Evolutionary conservation across 352 stramenopile genomes (phyloP).

Genomic region (Phytophthora cryptogea): DNA sequence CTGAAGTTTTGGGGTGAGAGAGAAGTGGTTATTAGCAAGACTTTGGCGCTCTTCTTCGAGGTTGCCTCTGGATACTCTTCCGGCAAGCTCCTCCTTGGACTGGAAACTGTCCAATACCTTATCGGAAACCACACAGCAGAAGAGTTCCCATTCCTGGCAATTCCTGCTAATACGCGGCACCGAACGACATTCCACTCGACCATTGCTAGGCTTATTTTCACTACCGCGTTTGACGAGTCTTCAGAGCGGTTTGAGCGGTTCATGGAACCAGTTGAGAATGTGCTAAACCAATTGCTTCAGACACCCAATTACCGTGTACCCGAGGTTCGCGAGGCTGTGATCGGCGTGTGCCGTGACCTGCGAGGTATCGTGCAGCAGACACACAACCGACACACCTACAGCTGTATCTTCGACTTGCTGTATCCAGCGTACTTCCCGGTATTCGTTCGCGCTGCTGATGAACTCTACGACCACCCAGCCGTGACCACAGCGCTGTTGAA

Average conservation of each 20-base stretch:
- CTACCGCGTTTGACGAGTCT: slow-evolving; percentile 93
- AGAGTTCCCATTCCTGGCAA: slow-evolving; percentile 96
- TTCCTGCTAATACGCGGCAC: slow-evolving; percentile 94
- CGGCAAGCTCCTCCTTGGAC: slow-evolving; percentile 96
- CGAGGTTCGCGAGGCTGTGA: slow-evolving; percentile 90
- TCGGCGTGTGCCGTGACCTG: slow-evolving; percentile 97
- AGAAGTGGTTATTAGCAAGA: slow-evolving; percentile 96
- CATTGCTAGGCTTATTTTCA: slow-evolving; percentile 96
- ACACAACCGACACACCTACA: slow-evolving; percentile 97
- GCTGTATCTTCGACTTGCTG: slow-evolving; percentile 97
- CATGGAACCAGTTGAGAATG: slow-evolving; percentile 92
- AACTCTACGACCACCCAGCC: slow-evolving; percentile 93
- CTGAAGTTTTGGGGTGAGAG: slow-evolving; percentile 98
- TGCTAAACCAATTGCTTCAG: slow-evolving; percentile 82
- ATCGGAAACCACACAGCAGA: slow-evolving; percentile 96
- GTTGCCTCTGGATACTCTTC: slow-evolving; percentile 97
- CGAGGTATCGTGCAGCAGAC: slow-evolving; percentile 95
- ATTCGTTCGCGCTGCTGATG: slow-evolving; percentile 93
- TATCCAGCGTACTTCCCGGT: slow-evolving; percentile 97
- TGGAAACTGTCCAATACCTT: slow-evolving; percentile 98
- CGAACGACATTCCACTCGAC: slow-evolving; percentile 98
- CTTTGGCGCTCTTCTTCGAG: slow-evolving; percentile 96
- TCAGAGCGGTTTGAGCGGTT: slow-evolving; percentile 96
- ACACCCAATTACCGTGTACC: slow-evolving; percentile 74
- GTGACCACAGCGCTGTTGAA: slow-evolving; percentile 97